Evolutionary conservation across 768 basidiomycete species (phyloP), one percentile per base, ranked within the genome.

Genomic region (Boletus subparvulus): DNA sequence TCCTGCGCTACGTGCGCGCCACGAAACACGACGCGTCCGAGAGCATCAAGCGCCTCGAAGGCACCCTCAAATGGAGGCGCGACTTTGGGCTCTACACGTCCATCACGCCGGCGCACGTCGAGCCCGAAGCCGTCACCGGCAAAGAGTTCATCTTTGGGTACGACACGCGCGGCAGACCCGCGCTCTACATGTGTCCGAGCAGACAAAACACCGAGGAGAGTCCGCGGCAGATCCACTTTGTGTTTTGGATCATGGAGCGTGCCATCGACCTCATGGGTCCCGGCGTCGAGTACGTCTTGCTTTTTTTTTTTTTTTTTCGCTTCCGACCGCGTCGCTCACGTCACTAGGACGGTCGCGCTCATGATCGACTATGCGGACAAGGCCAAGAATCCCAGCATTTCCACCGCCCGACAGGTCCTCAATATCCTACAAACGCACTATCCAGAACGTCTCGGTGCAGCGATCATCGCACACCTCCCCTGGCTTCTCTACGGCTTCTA

Each of bases 111-210:
- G 77, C 80, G 0, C 75, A 81, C 58, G 83, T 96, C 60, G 87
- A 89, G 61, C 83, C 85, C 17, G 93, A 95, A 74, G 86, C 84
- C 2, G 73, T 88, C 47, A 95, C 92, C 5, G 94, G 94, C 35
- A 95, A 96, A 73, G 80, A 85, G 68, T 75, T 94, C 47, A 59
- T 86, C 17, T 90, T 88, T 61, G 94, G 93, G 6, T 93, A 82
- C 66, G 92, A 94, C 69, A 70, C 72, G 8, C 71, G 72, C 21
- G 80, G 86, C 13, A 77, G 88, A 54, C 90, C 91, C 3, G 85
- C 76, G 0, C 72, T 86, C 39, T 92, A 93, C 71, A 79, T 92
- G 77, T 74, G 74, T 42, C 84, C 84, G 3, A 79, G 77, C 66
- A 83, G 83, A 24, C 92, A 94, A 70, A 94, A 94, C 70, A 94